Percentiles rank a stretch among this genome's conserved stretches.
Conservation (phyloP, 164 flowering plant genomes). For the Akebia trifoliata region DNA sequence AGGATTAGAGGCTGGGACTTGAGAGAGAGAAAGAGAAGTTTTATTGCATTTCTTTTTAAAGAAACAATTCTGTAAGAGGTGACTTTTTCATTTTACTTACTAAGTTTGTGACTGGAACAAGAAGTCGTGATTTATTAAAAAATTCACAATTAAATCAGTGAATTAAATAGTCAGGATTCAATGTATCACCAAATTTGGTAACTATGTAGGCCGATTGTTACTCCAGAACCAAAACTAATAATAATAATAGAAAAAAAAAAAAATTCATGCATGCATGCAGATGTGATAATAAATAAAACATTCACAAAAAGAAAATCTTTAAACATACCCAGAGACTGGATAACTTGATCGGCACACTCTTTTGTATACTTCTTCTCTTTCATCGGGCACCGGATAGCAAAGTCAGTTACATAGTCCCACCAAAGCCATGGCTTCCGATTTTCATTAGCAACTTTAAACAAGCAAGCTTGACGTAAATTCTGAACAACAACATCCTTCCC, state of each 20-base stretch:
- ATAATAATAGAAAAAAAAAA: background rate
- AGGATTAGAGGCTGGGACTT: no score
- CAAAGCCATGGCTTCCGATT: slow-evolving; percentile 87
- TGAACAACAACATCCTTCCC: slow-evolving; percentile 93
- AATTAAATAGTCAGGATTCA: no score
- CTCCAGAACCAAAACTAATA: no score
- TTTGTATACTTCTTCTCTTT: slow-evolving; percentile 75
- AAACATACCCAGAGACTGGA: slow-evolving; percentile 73
- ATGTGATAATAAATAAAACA: background rate
- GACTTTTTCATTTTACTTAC: no score
- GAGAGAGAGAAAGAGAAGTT: no score
- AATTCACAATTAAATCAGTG: no score
- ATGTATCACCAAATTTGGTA: no score
- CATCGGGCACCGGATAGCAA: slow-evolving; percentile 93
- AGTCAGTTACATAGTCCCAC: slow-evolving; percentile 99
- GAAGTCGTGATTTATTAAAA: no score
- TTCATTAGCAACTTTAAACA: slow-evolving; percentile 79
- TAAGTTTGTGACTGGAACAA: no score
- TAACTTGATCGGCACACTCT: slow-evolving; percentile 83
- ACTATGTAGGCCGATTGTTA: no score
- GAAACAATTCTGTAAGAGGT: no score
- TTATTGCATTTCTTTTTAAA: no score
- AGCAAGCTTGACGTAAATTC: slow-evolving; percentile 79
- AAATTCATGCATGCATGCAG: background rate
- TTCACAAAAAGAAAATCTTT: background rate